Percentiles rank a stretch among this genome's conserved stretches.
Conservation (phyloP, 139 green algal species). For the Tetraselmis chui region DNA sequence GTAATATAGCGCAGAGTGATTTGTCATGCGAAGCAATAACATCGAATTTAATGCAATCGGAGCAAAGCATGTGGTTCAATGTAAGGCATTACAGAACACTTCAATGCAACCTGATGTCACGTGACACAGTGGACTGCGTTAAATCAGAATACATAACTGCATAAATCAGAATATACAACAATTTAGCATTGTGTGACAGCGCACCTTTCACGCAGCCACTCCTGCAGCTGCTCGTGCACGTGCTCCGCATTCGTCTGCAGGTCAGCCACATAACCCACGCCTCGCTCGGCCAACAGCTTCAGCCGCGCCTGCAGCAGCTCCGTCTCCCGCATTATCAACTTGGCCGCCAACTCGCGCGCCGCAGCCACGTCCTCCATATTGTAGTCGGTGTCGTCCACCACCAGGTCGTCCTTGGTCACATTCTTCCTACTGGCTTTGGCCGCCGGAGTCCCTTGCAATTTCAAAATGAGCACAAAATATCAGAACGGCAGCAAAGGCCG, state of each 20-base stretch:
- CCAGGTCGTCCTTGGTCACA: background rate
- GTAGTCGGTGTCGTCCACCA: background rate
- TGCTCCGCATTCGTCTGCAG: conserved; percentile 5
- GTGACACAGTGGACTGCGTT: too few relatives aligned
- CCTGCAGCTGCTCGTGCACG: conserved; percentile 21
- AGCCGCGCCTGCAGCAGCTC: conserved; percentile 32
- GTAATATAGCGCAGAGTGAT: too few relatives aligned
- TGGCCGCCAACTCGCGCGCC: conserved; percentile 17
- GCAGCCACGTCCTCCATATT: conserved; percentile 1
- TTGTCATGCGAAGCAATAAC: too few relatives aligned
- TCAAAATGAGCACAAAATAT: too few relatives aligned
- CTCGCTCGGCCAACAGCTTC: conserved; percentile 16
- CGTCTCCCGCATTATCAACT: conserved; percentile 30
- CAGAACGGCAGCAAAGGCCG: background rate
- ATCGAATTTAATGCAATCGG: too few relatives aligned
- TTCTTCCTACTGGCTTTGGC: conserved; percentile 11
- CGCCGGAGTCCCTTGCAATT: conserved; percentile 1
- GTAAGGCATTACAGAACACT: too few relatives aligned
- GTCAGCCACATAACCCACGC: conserved; percentile 1
- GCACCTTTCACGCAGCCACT: conserved; percentile 28
- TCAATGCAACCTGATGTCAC: too few relatives aligned
- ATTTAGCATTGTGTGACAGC: too few relatives aligned
- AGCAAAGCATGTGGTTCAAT: too few relatives aligned
- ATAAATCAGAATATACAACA: too few relatives aligned
- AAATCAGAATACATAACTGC: too few relatives aligned